A percentile compares a stretch with the other conserved stretches of the same genome.
Conservation (phyloP, 1,284 basidiomycete genomes). For the Porogramme epimiltina region DNA sequence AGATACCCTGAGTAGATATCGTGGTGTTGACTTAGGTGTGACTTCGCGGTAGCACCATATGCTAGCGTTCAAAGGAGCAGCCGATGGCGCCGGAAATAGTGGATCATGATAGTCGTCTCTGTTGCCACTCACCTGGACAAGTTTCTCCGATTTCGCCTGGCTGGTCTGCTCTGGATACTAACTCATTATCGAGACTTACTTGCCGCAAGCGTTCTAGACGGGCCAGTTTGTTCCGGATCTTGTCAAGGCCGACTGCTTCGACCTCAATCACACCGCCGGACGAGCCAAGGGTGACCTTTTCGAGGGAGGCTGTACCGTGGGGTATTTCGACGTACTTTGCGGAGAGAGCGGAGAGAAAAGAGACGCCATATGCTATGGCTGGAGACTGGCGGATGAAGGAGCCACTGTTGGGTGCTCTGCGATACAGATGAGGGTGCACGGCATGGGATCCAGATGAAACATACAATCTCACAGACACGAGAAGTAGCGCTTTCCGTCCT, state of each 20-base stretch:
- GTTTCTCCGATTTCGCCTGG: conserved; percentile 55
- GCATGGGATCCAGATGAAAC: conserved; percentile 9
- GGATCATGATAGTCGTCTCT: neutral
- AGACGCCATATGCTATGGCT: conserved; percentile 60
- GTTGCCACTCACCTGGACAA: conserved; percentile 66
- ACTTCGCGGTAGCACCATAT: too few relatives aligned
- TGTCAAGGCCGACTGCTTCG: conserved; percentile 83
- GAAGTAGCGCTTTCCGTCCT: conserved; percentile 83
- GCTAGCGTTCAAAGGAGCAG: too few relatives aligned
- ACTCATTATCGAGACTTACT: conserved; percentile 75
- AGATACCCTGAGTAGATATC: too few relatives aligned
- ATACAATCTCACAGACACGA: conserved; percentile 60
- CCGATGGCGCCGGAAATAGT: too few relatives aligned
- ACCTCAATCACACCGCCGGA: conserved; percentile 83
- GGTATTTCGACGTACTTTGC: conserved; percentile 74
- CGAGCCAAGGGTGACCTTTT: conserved; percentile 77
- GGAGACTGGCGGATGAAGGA: conserved; percentile 75
- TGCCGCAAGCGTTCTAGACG: conserved; percentile 71
- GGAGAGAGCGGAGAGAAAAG: conserved; percentile 76
- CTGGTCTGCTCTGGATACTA: conserved; percentile 59
- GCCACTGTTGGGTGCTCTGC: conserved; percentile 48
- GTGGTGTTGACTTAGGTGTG: too few relatives aligned
- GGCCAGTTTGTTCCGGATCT: conserved; percentile 72
- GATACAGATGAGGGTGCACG: conserved; percentile 8
- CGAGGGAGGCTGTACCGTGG: conserved; percentile 52